A percentile compares a stretch with the other conserved stretches of the same genome.
These are phyloP conservation scores for Dactylellina cionopaga DNA, from an alignment of 2,329 filamentous ascomycete species.

Conservation along the genomic window DNA sequence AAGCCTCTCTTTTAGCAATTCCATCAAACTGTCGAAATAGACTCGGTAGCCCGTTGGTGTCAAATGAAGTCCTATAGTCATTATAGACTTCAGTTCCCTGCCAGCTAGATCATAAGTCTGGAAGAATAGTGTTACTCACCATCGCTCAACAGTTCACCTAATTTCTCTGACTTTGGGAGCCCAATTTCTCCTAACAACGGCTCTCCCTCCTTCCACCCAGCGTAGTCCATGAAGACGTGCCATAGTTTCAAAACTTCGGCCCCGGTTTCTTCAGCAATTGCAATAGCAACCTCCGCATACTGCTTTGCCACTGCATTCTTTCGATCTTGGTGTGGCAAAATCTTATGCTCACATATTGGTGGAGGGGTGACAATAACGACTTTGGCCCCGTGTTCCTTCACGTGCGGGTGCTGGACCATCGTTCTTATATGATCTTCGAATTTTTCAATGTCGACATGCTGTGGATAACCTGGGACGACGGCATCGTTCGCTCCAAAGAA, in stretches of 20 bases:
- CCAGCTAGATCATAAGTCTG: background rate
- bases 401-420: slow-evolving; percentile 77
- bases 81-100: slow-evolving; percentile 54
- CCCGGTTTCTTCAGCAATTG: slow-evolving; percentile 68
- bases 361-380: slow-evolving; percentile 84
- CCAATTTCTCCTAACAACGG: slow-evolving; percentile 68
- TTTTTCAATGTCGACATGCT: slow-evolving; percentile 79
- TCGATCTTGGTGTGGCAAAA: slow-evolving; percentile 63
- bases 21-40: slow-evolving; percentile 67
- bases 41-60: slow-evolving; percentile 68
- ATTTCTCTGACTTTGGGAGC: slow-evolving; percentile 68
- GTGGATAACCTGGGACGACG: slow-evolving; percentile 70
- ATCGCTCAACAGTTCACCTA: slow-evolving; percentile 67
- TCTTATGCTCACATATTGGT: slow-evolving; percentile 67
- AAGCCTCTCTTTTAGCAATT: slow-evolving; percentile 65
- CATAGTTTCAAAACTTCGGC: slow-evolving; percentile 81
- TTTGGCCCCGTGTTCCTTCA: slow-evolving; percentile 75
- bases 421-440: slow-evolving; percentile 77
- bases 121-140: slow-evolving; percentile 62
- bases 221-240: slow-evolving; percentile 76
- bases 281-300: slow-evolving; percentile 74
- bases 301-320: slow-evolving; percentile 71
- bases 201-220: slow-evolving; percentile 66
- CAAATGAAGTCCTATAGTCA: slow-evolving; percentile 65
- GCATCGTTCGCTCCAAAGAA: slow-evolving; percentile 94